These are phyloP conservation scores for Colletotrichum lentis DNA, from an alignment of 2,329 filamentous ascomycete genomes.

Conservation along the genomic window DNA sequence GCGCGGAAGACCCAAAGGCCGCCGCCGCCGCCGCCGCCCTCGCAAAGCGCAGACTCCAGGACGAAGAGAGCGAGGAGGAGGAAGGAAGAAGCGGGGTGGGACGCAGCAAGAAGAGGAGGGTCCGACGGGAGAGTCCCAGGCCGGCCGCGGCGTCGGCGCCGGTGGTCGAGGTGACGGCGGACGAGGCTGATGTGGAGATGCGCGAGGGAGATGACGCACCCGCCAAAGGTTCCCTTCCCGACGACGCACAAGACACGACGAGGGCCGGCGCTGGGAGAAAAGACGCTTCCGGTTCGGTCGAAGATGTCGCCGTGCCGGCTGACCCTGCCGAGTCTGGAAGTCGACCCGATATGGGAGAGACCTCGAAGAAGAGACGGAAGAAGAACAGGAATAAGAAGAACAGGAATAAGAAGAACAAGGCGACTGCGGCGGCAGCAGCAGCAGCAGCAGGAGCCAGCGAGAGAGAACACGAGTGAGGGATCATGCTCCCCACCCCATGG, in stretches of 20 bases:
- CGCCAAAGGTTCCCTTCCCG: not conserved
- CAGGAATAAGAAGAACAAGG: constrained; percentile 37
- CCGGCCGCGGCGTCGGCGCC: not conserved
- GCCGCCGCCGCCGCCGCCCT: constrained; percentile 27
- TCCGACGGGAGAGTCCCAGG: constrained; percentile 32
- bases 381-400: constrained; percentile 39
- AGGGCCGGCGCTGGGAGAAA: not conserved
- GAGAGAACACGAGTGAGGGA: not conserved
- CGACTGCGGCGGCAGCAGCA: not conserved
- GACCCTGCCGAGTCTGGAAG: not conserved
- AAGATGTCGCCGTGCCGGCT: not conserved
- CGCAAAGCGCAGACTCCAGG: constrained; percentile 27
- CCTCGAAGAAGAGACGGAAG: constrained; percentile 44
- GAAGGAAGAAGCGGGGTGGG: constrained; percentile 50
- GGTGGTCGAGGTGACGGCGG: not conserved
- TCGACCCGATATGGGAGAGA: constrained; percentile 1
- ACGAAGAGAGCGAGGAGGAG: constrained; percentile 46
- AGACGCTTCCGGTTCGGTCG: not conserved
- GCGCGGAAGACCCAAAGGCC: constrained; percentile 31
- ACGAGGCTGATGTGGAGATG: not conserved
- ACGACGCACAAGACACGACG: not conserved
- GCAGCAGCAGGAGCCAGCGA: not conserved
- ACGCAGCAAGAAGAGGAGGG: constrained; percentile 47
- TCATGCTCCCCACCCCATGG: not conserved
- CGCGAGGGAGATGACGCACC: constrained; percentile 8